Conservation (phyloP, 257 asterid species). For the Craterostigma plantagineum region DNA sequence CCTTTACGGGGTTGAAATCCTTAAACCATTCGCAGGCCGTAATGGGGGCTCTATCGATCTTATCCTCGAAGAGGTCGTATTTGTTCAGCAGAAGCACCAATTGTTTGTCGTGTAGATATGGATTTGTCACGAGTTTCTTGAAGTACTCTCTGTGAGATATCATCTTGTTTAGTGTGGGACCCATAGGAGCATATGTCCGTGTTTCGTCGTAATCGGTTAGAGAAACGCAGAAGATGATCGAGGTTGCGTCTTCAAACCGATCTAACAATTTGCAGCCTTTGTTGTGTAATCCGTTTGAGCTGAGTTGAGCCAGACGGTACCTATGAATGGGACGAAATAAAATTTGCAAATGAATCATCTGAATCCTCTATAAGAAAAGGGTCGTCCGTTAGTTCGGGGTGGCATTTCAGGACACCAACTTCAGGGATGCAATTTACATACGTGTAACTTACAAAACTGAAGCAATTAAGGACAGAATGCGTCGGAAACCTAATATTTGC, state of each 20-base stretch:
- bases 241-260: conserved; percentile 33
- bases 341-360: too few relatives aligned
- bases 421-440: too few relatives aligned
- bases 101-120: conserved; percentile 25
- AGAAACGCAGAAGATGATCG: conserved; percentile 32
- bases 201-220: conserved; percentile 34
- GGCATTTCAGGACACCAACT: too few relatives aligned
- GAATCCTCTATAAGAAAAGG: too few relatives aligned
- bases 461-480: too few relatives aligned
- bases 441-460: too few relatives aligned
- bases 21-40: conserved; percentile 49
- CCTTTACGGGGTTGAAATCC: conserved; percentile 42
- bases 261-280: conserved; percentile 47
- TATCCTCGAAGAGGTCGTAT: conserved; percentile 35
- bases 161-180: conserved; percentile 34
- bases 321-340: too few relatives aligned
- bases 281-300: conserved; percentile 18
- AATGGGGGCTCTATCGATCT: conserved; percentile 34
- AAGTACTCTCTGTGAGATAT: conserved; percentile 30
- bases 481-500: too few relatives aligned
- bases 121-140: conserved; percentile 18
- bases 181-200: conserved; percentile 9
- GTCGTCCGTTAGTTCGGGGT: too few relatives aligned
- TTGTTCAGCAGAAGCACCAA: conserved; percentile 48
- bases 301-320: conserved; percentile 37